These are phyloP conservation scores for Hordeum marinum DNA, from an alignment of 176 grass and related monocot genomes.

Conservation along the genomic window DNA sequence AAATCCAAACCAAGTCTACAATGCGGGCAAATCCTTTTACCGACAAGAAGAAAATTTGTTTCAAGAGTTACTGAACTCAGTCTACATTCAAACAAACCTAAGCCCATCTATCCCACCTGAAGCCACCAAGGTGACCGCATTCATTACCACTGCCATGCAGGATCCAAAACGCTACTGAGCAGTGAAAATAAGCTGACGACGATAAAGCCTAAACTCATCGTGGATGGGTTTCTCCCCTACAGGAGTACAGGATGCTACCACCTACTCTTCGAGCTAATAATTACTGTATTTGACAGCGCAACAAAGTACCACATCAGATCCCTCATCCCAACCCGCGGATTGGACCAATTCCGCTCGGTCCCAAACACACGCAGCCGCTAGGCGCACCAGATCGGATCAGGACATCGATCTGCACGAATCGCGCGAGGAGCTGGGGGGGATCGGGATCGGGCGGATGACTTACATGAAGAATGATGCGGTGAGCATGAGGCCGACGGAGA, in stretches of 20 bases:
- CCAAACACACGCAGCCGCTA: neutral
- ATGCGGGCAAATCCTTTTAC: neutral
- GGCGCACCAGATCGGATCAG: neutral
- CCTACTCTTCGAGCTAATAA: neutral
- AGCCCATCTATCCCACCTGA: neutral
- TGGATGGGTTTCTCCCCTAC: neutral
- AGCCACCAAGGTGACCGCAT: neutral
- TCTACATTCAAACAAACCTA: neutral
- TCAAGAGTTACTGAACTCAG: neutral
- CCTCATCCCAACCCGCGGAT: neutral
- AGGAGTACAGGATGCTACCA: neutral
- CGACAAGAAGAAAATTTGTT: neutral
- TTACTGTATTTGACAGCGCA: neutral
- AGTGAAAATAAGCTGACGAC: neutral
- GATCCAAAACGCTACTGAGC: neutral
- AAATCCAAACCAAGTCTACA: neutral
- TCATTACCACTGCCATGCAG: neutral
- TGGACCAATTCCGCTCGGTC: neutral
- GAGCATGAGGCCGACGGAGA: conserved; percentile 64
- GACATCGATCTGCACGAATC: neutral
- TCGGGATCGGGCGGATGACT: neutral
- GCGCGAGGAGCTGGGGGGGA: neutral
- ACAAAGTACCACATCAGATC: neutral
- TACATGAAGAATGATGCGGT: conserved; percentile 97
- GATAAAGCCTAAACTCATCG: neutral